phyloP scores from a whole-genome alignment of 176 grass and related monocot genomes.

The Carex parvula region DNA sequence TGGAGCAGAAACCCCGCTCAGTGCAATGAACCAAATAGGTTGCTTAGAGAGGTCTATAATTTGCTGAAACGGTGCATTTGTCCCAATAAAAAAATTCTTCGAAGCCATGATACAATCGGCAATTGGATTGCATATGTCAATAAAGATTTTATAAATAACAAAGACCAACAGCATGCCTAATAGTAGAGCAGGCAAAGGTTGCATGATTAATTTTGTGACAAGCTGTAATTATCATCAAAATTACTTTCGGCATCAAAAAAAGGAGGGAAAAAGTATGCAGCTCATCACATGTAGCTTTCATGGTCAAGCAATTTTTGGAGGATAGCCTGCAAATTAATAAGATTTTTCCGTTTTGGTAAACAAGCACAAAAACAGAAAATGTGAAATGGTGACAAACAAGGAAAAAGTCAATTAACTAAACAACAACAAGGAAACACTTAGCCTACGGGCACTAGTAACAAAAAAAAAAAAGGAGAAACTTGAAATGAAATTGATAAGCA shows the following conservation, averaged over 20 bases:
- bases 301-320: constrained; percentile 88
- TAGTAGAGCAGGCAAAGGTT: not conserved
- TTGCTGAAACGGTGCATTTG: not conserved
- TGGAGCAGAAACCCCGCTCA: not conserved
- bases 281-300: constrained; percentile 76
- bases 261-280: not conserved
- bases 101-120: not conserved
- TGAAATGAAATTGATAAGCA: constrained; percentile 12
- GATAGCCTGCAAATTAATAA: constrained; percentile 52
- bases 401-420: not conserved
- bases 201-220: not conserved
- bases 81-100: not conserved
- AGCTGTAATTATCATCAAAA: not conserved
- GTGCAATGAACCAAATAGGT: not conserved
- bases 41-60: not conserved
- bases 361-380: not conserved
- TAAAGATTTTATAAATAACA: not conserved
- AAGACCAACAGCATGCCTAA: not conserved
- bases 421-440: not conserved
- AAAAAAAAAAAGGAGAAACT: not conserved
- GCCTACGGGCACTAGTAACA: not conserved
- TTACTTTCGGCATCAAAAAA: not conserved
- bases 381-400: too few species aligned
- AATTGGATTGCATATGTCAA: not conserved
- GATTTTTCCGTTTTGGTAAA: not conserved